Conservation (phyloP, 768 basidiomycete genomes). For the Auricularia sp. region DNA sequence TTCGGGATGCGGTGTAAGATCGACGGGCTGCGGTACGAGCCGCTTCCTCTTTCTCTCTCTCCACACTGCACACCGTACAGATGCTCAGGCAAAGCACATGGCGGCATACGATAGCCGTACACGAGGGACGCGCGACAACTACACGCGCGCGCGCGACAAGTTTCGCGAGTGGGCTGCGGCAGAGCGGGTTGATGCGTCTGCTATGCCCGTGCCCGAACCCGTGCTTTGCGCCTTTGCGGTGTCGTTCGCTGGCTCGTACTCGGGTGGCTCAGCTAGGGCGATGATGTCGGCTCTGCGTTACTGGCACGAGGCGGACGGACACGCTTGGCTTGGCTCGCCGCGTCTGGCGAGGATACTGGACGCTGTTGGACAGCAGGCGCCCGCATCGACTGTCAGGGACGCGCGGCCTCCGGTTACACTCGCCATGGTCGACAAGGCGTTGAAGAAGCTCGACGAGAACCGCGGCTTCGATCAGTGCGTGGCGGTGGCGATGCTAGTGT, state of each 20-base stretch:
- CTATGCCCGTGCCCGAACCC: not conserved
- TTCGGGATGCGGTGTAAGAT: no score
- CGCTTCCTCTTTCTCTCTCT: not conserved
- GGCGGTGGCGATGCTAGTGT: slow-evolving; percentile 22
- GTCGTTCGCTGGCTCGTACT: not conserved
- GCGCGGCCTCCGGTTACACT: slow-evolving; percentile 26
- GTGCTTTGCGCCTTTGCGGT: not conserved
- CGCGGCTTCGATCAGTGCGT: slow-evolving; percentile 32
- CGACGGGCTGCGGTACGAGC: no score
- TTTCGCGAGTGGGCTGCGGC: not conserved
- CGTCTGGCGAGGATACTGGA: not conserved
- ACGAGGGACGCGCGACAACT: not conserved
- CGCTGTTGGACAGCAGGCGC: not conserved
- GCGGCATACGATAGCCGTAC: not conserved
- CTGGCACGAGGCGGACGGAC: not conserved
- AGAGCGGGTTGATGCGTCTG: not conserved
- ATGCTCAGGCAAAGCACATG: not conserved
- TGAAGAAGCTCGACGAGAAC: slow-evolving; percentile 17
- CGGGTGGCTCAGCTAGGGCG: not conserved
- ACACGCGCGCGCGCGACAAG: not conserved
- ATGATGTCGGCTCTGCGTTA: not conserved
- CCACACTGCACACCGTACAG: not conserved
- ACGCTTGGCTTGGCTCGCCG: not conserved
- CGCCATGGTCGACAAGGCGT: slow-evolving; percentile 17
- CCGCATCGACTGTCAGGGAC: not conserved